Conservation (phyloP, 306 rosid genomes). For the Astragalus glycyphyllos region DNA sequence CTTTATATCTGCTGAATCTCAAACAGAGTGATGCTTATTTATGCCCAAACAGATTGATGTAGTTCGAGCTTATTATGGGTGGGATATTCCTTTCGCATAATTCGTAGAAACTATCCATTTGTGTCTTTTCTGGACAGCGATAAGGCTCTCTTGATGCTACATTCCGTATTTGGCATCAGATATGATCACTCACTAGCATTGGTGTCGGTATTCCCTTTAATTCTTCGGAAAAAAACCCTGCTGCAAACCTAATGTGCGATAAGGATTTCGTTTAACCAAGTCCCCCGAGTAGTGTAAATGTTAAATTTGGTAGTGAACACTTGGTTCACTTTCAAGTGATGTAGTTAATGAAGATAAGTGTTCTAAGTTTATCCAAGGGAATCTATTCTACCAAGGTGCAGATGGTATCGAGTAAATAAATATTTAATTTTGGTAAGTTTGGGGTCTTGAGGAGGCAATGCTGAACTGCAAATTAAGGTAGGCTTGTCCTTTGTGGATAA, state of each 20-base stretch:
- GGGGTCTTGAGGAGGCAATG: slow-evolving; percentile 50
- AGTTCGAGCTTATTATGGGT: slow-evolving; percentile 16
- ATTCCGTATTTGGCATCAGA: neutral
- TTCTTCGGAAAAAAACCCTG: slow-evolving; percentile 9
- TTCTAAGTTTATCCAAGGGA: slow-evolving; percentile 36
- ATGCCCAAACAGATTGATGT: slow-evolving; percentile 2
- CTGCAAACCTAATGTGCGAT: slow-evolving; percentile 17
- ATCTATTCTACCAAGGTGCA: slow-evolving; percentile 41
- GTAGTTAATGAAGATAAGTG: slow-evolving; percentile 27
- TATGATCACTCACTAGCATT: slow-evolving; percentile 9
- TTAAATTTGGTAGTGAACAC: slow-evolving; percentile 25
- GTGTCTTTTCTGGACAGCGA: neutral
- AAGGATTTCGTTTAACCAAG: slow-evolving; percentile 14
- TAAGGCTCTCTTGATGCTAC: slow-evolving; percentile 8
- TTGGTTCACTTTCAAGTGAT: slow-evolving; percentile 13
- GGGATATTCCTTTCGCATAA: slow-evolving; percentile 10
- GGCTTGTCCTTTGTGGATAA: slow-evolving; percentile 62
- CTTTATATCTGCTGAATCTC: neutral
- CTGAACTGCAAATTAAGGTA: slow-evolving; percentile 67
- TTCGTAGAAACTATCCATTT: slow-evolving; percentile 15
- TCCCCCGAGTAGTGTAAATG: slow-evolving; percentile 30
- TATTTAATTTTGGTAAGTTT: slow-evolving; percentile 59
- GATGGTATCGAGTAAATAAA: slow-evolving; percentile 35
- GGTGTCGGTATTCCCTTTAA: neutral
- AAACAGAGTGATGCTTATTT: neutral